Evolutionary conservation across 2,329 filamentous ascomycete species (phyloP), one percentile per base, ranked within the genome.

Genomic region (Colletotrichum aenigma): DNA sequence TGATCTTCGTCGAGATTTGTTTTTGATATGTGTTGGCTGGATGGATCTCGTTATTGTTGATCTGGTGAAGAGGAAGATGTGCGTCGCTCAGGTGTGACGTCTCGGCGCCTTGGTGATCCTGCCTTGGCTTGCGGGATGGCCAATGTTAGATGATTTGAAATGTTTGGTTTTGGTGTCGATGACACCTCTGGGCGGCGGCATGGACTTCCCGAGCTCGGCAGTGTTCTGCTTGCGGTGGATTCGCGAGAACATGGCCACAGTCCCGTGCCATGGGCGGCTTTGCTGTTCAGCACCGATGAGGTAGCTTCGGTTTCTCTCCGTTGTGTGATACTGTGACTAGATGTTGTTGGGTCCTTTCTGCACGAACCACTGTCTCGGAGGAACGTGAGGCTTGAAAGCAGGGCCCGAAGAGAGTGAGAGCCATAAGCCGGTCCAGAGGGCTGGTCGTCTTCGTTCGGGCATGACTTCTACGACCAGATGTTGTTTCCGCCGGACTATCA

Each of bases 301-400:
- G 34, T 10, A 6, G 6, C 34, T 36, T 36, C 9, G 34, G 24
- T 24, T 24, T 24, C 24, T 48, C 43, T 48, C 18, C 5, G 43
- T 48, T 3, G 18, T 48, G 43, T 21, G 10, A 21, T 12, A 48
- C 38, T n/a, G 6, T n/a, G 38, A 48, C 5, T 3, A n/a, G 18
- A n/a, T 0, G n/a, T 21, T 48, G 2, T 16, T 3, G 3, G 38
- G 38, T 2, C n/a, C 18, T n/a, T 48, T 21, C 18, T n/a, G n/a
- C 6, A 2, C 8, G n/a, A 48, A 2, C 5, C 0, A 21, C 10
- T 48, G 18, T 0, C 43, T 21, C 43, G 0, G 4, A 12, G 43
- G 0, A 1, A 43, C 0, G 36, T 10, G 8, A 1, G 16, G 36
- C 36, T 43, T 18, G 36, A 4, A 43, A 18, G 4, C 0, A 43